Evolutionary conservation across 371 early-diverging fungal species (phyloP).

Genomic region (Rhizopus sp.): DNA sequence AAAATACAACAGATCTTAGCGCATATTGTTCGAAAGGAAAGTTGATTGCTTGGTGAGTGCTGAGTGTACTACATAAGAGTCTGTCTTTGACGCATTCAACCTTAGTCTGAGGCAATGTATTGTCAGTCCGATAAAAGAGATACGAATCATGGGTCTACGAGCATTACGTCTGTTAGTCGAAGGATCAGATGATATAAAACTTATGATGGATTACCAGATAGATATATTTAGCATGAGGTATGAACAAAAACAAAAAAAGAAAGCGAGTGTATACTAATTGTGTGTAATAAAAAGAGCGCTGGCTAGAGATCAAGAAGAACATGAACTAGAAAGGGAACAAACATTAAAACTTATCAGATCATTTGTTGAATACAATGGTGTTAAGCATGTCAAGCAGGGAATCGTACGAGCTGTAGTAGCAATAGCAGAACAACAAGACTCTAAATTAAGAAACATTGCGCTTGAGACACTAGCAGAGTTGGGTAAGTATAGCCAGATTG

Average conservation of each 20-base stretch:
- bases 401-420: slow-evolving; percentile 77
- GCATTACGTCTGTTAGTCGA: slow-evolving; percentile 58
- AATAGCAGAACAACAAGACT: slow-evolving; percentile 80
- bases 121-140: slow-evolving; percentile 53
- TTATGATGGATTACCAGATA: slow-evolving; percentile 55
- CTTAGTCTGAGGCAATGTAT: slow-evolving; percentile 57
- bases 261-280: neutral
- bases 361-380: slow-evolving; percentile 70
- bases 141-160: slow-evolving; percentile 56
- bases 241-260: neutral
- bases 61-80: neutral
- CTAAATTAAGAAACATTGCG: slow-evolving; percentile 70
- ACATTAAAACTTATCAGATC: slow-evolving; percentile 70
- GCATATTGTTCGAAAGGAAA: slow-evolving; percentile 36
- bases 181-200: slow-evolving; percentile 38
- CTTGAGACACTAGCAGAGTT: slow-evolving; percentile 82
- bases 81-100: neutral
- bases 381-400: slow-evolving; percentile 58
- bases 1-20: slow-evolving; percentile 46
- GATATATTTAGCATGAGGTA: slow-evolving; percentile 72
- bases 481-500: slow-evolving; percentile 38
- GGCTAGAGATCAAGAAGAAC: slow-evolving; percentile 58
- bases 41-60: slow-evolving; percentile 35
- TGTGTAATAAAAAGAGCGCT: slow-evolving; percentile 47
- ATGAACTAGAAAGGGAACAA: slow-evolving; percentile 78